These are phyloP conservation scores for Ogataea saltuana DNA, from an alignment of 805 yeast species.

Conservation along the genomic window DNA sequence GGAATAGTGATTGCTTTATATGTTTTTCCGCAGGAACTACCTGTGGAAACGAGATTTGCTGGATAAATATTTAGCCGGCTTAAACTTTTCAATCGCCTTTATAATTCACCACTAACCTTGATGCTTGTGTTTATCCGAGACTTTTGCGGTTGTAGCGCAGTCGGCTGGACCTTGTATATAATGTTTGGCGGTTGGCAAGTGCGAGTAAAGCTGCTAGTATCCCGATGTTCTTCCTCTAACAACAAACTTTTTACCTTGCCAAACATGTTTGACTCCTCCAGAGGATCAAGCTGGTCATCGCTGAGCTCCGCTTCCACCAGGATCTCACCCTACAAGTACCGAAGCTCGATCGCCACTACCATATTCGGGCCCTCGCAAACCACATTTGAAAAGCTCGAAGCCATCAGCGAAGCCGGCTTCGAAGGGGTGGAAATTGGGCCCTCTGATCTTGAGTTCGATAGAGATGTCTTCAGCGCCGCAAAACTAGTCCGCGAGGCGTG, in stretches of 20 bases:
- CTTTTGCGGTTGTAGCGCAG: neutral
- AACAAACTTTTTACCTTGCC: neutral
- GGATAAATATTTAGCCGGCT: neutral
- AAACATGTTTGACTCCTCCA: constrained; percentile 5
- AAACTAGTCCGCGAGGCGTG: constrained; percentile 1
- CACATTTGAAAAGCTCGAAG: neutral
- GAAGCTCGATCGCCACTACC: constrained; percentile 6
- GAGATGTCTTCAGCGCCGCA: neutral
- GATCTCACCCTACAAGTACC: constrained; percentile 1
- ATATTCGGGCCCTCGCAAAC: neutral
- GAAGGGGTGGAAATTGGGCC: constrained; percentile 9
- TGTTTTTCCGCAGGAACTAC: neutral
- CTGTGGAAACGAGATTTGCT: no score
- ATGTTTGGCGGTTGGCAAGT: neutral
- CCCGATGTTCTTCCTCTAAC: neutral
- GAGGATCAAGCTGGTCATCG: constrained; percentile 7
- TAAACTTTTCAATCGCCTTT: no score
- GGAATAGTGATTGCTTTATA: no score
- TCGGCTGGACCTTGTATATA: neutral
- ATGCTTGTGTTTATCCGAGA: no score
- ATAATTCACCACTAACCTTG: no score
- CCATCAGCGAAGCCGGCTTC: constrained; percentile 7
- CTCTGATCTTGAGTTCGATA: constrained; percentile 1
- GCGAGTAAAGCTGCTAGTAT: neutral
- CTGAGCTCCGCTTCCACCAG: constrained; percentile 5